These are phyloP conservation scores for Physaria fendleri DNA, from an alignment of 345 rosid species.

Conservation along the genomic window DNA sequence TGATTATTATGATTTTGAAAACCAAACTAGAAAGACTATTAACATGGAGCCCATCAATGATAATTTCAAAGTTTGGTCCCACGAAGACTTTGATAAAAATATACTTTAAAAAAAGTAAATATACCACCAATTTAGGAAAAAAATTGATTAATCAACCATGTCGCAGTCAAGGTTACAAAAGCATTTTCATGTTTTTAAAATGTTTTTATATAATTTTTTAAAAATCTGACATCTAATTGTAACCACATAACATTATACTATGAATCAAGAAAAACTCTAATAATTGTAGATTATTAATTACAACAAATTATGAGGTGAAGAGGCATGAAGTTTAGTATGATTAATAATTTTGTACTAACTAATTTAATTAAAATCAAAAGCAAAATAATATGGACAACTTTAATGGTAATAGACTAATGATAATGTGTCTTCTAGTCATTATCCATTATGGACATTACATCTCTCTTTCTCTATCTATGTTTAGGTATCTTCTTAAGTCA, in stretches of 20 bases:
- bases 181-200: not conserved
- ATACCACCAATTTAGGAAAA: conserved; percentile 7
- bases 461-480: conserved; percentile 5
- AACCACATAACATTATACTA: conserved; percentile 5
- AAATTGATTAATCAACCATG: conserved; percentile 13
- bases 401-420: conserved; percentile 9
- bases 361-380: not conserved
- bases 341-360: not conserved
- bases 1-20: not conserved
- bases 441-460: conserved; percentile 23
- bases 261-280: conserved; percentile 13
- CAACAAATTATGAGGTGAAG: conserved; percentile 21
- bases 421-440: conserved; percentile 25
- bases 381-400: conserved; percentile 2
- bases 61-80: conserved; percentile 2
- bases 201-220: not conserved
- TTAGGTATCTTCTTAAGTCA: conserved; percentile 23
- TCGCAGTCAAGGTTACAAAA: conserved; percentile 20
- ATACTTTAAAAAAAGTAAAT: not conserved
- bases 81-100: not conserved
- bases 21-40: not conserved
- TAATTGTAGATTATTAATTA: conserved; percentile 3
- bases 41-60: conserved; percentile 18
- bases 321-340: conserved; percentile 19
- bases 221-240: conserved; percentile 8